These are phyloP conservation scores for Lasiosphaeriaceae sp. DNA, from an alignment of 495 filamentous ascomycete genomes.

Conservation along the genomic window DNA sequence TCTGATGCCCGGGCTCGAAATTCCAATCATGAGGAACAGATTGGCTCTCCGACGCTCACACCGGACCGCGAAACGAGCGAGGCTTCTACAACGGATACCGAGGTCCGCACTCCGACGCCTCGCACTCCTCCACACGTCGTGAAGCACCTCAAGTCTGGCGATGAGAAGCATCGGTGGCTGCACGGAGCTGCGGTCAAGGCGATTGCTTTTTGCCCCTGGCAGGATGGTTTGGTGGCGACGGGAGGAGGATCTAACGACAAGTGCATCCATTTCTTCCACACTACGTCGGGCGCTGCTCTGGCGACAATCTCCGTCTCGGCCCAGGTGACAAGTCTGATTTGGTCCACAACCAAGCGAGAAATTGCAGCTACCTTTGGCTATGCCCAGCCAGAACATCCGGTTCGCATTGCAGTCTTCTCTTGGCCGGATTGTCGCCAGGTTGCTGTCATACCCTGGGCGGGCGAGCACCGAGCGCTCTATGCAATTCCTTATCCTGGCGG, in stretches of 20 bases:
- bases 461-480: conserved; percentile 74
- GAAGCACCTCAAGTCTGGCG: conserved; percentile 37
- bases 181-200: conserved; percentile 93
- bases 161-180: conserved; percentile 66
- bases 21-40: conserved; percentile 3
- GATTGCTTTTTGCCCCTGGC: conserved; percentile 96
- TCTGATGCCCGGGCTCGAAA: not conserved
- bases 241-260: conserved; percentile 93
- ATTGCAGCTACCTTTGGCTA: conserved; percentile 94
- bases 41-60: not conserved
- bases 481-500: conserved; percentile 66
- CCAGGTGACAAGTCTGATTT: conserved; percentile 90
- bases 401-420: conserved; percentile 87
- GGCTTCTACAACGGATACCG: conserved; percentile 7
- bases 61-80: conserved; percentile 2
- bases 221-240: conserved; percentile 79
- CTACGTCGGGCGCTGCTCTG: conserved; percentile 75
- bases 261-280: conserved; percentile 94
- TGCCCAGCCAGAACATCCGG: conserved; percentile 87
- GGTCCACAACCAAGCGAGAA: conserved; percentile 80
- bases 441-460: conserved; percentile 83
- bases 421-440: conserved; percentile 93
- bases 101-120: conserved; percentile 1
- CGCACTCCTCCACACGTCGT: conserved; percentile 2
- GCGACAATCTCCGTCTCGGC: conserved; percentile 90